Conservation (phyloP, 2,329 filamentous ascomycete species). For the Diaporthe nobilis region DNA sequence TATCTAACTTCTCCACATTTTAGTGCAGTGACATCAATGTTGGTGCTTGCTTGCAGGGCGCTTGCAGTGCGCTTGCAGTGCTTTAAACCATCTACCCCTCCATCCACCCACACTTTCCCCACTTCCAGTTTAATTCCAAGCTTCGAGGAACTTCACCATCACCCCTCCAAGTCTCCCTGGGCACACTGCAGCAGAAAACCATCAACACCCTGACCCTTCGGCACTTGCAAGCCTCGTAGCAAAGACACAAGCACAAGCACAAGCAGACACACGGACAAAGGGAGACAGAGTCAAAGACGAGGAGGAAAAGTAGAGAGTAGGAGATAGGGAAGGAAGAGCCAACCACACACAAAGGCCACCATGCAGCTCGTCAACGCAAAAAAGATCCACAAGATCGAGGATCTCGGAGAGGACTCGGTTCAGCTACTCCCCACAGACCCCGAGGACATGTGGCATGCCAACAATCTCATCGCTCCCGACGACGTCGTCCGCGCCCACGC, state of each 20-base stretch:
- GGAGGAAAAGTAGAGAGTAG: background rate
- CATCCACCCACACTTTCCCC: background rate
- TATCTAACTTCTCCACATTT: too few relatives aligned
- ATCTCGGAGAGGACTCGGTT: constrained; percentile 56
- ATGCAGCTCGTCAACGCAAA: constrained; percentile 59
- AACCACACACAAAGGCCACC: constrained; percentile 7
- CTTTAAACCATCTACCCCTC: background rate
- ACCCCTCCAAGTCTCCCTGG: background rate
- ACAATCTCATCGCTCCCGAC: constrained; percentile 70
- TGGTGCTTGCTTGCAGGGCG: background rate
- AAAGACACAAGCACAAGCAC: background rate
- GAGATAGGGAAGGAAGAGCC: background rate
- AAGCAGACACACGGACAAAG: background rate
- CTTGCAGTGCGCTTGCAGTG: too few relatives aligned
- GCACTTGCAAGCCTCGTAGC: background rate
- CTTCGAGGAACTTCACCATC: background rate
- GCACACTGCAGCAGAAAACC: background rate
- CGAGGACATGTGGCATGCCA: constrained; percentile 70
- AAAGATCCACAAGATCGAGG: constrained; percentile 53
- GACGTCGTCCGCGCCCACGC: constrained; percentile 70
- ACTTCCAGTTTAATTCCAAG: background rate
- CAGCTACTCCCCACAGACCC: constrained; percentile 58
- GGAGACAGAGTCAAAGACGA: background rate
- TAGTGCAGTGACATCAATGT: constrained; percentile 7
- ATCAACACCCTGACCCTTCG: background rate